Base-by-base conservation (phyloP, 164 flowering plant genomes). In the Nymphaea thermarum region DNA sequence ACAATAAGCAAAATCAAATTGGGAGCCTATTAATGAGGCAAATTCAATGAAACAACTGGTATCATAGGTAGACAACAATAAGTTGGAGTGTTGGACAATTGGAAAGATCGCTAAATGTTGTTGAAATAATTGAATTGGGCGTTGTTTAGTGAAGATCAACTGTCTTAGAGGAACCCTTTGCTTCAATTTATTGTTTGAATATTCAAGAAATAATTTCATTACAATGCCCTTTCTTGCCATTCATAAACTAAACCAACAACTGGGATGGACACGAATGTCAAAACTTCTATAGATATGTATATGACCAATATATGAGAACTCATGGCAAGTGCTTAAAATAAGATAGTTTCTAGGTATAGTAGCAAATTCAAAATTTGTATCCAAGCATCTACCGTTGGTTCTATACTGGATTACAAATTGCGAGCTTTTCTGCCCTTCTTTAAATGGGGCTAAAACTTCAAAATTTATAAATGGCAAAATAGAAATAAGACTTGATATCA, bases 101-200 rank as follows among this genome's bases (percentile, higher is more conserved):
- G 44, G 64, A 70, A 70, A 70, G 63, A 70, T 70, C 72, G n/a
- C 47, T 64, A 14, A 45, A 64, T 64, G 63, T 65, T 47, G 45
- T 70, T 64, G 63, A 70, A 70, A 57, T 65, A 70, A 65, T 43
- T 72, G 71, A 68, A 67, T 72, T 67, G 53, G 45, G 67, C 67
- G 57, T 66, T 61, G 69, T 66, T 71, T n/a, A 43, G 36, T 66
- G 68, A 66, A 71, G 43, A 42, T 67, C 53, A 64, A 63, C 41
- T 36, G 63, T 71, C 47, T 15, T 53, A 60, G 43, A 45, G 51
- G 45, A 43, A 44, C 62, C 60, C 42, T 67, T 57, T 67, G 18
- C 70, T 67, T 72, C 59, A 55, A 66, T 67, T 57, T 3, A 53
- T 67, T 59, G 69, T 57, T 12, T 67, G 63, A 67, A 60, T 59